phyloP scores from a whole-genome alignment of 352 stramenopile species.

The Phytophthora fragariae region DNA sequence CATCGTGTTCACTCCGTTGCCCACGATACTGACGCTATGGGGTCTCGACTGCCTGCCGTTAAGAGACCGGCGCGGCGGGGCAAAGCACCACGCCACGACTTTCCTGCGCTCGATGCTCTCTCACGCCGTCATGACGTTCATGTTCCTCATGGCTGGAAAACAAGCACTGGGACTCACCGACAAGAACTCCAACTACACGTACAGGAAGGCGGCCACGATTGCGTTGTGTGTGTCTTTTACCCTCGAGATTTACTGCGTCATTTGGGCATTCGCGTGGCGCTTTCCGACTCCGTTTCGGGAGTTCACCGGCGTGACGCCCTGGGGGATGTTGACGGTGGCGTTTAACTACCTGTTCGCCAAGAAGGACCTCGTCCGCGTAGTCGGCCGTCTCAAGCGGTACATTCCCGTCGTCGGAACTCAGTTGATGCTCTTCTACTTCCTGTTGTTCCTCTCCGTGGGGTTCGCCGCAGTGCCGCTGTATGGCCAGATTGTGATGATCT shows the following conservation, averaged over 20 bases:
- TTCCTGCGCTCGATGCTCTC: slow-evolving; percentile 18
- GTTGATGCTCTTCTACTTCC: slow-evolving; percentile 25
- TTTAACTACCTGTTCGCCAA: slow-evolving; percentile 21
- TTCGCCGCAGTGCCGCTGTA: slow-evolving; percentile 11
- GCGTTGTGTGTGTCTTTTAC: slow-evolving; percentile 13
- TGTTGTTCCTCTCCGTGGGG: slow-evolving; percentile 23
- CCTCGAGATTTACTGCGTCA: slow-evolving; percentile 19
- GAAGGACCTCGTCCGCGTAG: slow-evolving; percentile 2
- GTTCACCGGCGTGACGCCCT: slow-evolving; percentile 5
- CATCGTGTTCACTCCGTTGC: slow-evolving; percentile 21
- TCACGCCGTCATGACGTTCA: slow-evolving; percentile 12
- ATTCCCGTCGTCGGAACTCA: slow-evolving; percentile 21
- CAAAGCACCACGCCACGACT: neutral
- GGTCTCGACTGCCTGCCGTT: slow-evolving; percentile 13
- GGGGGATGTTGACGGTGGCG: slow-evolving; percentile 13
- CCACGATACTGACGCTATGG: slow-evolving; percentile 14
- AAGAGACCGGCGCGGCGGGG: neutral
- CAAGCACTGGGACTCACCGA: slow-evolving; percentile 12
- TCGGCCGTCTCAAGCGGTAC: slow-evolving; percentile 12
- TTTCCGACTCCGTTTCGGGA: slow-evolving; percentile 25
- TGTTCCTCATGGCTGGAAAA: slow-evolving; percentile 13
- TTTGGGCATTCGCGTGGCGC: slow-evolving; percentile 16
- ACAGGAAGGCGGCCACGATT: slow-evolving; percentile 10
- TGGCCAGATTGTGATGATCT: slow-evolving; percentile 20
- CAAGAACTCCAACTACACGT: slow-evolving; percentile 19